Base-by-base conservation (phyloP, 2,329 filamentous ascomycete species). In the Chrysoporthe cubensis region DNA sequence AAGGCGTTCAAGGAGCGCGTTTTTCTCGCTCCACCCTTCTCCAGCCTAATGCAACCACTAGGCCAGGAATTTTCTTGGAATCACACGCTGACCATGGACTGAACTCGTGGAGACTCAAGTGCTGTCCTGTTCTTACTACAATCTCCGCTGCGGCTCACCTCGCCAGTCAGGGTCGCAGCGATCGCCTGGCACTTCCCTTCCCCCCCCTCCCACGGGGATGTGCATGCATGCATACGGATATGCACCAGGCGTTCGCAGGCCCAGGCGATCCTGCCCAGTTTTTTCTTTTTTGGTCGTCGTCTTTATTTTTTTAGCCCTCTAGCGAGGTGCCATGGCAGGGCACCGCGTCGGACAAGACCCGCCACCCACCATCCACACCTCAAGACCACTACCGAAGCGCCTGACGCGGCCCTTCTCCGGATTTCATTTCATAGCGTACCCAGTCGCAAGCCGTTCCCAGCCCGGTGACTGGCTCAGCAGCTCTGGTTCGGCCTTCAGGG, bases 191-290 rank as follows among this genome's bases (percentile, higher is more conserved):
- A 52, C n/a, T n/a, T 9, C 21, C 21, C 21, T 18, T 18, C 48
- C 48, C 48, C n/a, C n/a, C 48, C 6, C 14, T 11, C 14, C 11
- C 48, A 32, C 50, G 8, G 26, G 26, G 50, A 54, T 54, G 50
- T 54, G 50, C 50, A 54, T 54, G 18, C 34, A n/a, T 57, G 54
- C 54, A 57, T n/a, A 40, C 54, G 32, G 54, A 57, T 57, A 57
- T 57, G 54, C 54, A 57, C 6, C 54, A 57, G 54, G 54, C 54
- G 54, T 57, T 57, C 54, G 54, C 54, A 57, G 34, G 34, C 50
- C 34, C 32, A n/a, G 34, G 16, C 54, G 54, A 57, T 57, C 54
- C 40, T 40, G 1, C 3, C 13, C 7, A 2, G n/a, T 9, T 21
- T 13, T 54, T 54, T 6, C 13, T 32, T 34, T 52, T 4, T 52